Evolutionary conservation across 2,329 filamentous ascomycete genomes (phyloP).

Genomic region (Verticillium zaregamsianum): DNA sequence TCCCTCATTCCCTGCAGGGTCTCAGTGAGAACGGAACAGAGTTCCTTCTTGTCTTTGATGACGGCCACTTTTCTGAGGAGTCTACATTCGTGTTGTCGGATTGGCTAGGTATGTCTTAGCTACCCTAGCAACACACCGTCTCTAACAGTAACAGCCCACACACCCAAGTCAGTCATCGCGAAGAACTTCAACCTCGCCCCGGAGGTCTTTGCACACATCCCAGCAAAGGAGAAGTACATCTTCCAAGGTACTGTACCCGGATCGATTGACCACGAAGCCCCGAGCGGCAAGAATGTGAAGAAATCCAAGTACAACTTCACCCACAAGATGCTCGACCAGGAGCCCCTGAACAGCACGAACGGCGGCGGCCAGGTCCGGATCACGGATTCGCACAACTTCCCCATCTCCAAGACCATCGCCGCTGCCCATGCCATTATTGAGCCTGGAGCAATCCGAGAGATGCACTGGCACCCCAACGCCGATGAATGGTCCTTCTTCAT

Average conservation of each 20-base stretch:
- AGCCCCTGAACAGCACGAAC: slow-evolving; percentile 54
- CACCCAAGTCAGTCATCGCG: slow-evolving; percentile 64
- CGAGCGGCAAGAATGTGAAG: slow-evolving; percentile 57
- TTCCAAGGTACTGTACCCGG: slow-evolving; percentile 66
- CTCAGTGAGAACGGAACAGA: slow-evolving; percentile 57
- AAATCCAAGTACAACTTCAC: slow-evolving; percentile 66
- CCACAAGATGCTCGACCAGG: slow-evolving; percentile 67
- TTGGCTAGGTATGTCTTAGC: slow-evolving; percentile 52
- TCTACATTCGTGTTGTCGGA: slow-evolving; percentile 71
- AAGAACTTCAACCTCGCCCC: slow-evolving; percentile 73
- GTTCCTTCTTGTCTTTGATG: slow-evolving; percentile 44
- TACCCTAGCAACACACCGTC: too few relatives aligned
- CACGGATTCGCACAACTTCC: slow-evolving; percentile 70
- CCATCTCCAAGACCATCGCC: slow-evolving; percentile 67
- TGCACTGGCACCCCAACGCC: slow-evolving; percentile 78
- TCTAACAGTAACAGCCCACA: slow-evolving; percentile 46
- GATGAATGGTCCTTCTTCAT: slow-evolving; percentile 84
- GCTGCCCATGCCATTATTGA: slow-evolving; percentile 69
- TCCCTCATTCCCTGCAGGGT: slow-evolving; percentile 73
- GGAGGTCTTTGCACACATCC: slow-evolving; percentile 65
- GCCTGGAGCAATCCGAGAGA: slow-evolving; percentile 69
- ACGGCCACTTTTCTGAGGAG: slow-evolving; percentile 48
- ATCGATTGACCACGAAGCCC: slow-evolving; percentile 62
- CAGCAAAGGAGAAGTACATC: slow-evolving; percentile 68
- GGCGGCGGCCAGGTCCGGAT: slow-evolving; percentile 67